These are phyloP conservation scores for Leccinum angustisporum DNA, from an alignment of 1,284 basidiomycete species.

Conservation along the genomic window DNA sequence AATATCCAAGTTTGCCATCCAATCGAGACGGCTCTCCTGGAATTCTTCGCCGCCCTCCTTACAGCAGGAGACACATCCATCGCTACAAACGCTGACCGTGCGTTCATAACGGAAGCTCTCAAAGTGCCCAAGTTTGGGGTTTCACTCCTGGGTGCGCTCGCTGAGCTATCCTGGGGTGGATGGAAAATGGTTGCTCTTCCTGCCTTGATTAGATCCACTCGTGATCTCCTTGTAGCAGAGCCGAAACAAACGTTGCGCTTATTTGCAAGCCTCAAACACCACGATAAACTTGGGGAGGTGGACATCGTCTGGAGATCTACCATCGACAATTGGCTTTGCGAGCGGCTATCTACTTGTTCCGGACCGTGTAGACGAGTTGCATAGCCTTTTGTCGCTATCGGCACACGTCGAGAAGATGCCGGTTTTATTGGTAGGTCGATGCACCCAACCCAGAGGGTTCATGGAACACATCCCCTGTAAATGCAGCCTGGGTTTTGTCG, in stretches of 20 bases:
- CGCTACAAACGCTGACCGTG: slow-evolving; percentile 61
- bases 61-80: slow-evolving; percentile 62
- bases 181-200: slow-evolving; percentile 69
- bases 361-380: slow-evolving; percentile 39
- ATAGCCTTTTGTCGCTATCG: slow-evolving; percentile 52
- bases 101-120: slow-evolving; percentile 53
- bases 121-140: slow-evolving; percentile 44
- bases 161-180: slow-evolving; percentile 67
- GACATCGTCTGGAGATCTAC: slow-evolving; percentile 58
- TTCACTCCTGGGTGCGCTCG: slow-evolving; percentile 56
- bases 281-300: slow-evolving; percentile 50
- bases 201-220: slow-evolving; percentile 50
- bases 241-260: slow-evolving; percentile 46
- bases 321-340: slow-evolving; percentile 46
- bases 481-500: slow-evolving; percentile 56
- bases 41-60: slow-evolving; percentile 51
- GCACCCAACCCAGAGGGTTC: slow-evolving; percentile 33
- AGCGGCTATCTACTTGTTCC: slow-evolving; percentile 27
- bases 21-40: slow-evolving; percentile 47
- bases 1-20: slow-evolving; percentile 38
- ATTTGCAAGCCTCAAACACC: slow-evolving; percentile 47
- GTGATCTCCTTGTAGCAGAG: slow-evolving; percentile 44
- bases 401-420: slow-evolving; percentile 48
- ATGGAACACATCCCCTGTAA: slow-evolving; percentile 39
- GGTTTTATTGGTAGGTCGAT: slow-evolving; percentile 47